A percentile compares a stretch with the other conserved stretches of the same genome.
These are phyloP conservation scores for Microcos paniculata DNA, from an alignment of 345 rosid genomes.

Conservation along the genomic window DNA sequence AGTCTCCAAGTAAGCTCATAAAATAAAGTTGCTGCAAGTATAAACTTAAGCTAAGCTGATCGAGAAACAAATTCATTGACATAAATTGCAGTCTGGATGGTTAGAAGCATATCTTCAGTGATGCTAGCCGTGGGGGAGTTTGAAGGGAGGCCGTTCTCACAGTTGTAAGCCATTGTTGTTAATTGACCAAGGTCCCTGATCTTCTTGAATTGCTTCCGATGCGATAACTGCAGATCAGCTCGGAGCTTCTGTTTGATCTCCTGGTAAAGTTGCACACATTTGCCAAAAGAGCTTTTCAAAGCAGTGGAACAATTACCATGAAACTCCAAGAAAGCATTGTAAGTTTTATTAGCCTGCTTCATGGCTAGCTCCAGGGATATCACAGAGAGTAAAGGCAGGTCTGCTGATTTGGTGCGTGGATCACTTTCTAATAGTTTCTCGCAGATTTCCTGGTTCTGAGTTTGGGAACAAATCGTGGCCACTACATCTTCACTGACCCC, in stretches of 20 bases:
- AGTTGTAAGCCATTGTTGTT: conserved; percentile 12
- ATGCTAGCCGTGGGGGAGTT: conserved; percentile 9
- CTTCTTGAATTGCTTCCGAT: conserved; percentile 12
- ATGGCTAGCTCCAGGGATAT: neutral
- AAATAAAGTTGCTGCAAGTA: neutral
- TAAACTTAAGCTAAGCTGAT: neutral
- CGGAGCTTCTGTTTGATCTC: conserved; percentile 13
- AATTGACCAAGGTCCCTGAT: conserved; percentile 14
- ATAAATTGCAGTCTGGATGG: conserved; percentile 16
- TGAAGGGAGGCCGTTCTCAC: conserved; percentile 29
- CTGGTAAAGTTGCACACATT: conserved; percentile 17
- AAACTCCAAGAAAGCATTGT: neutral
- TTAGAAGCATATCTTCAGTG: conserved; percentile 33
- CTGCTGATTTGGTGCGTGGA: neutral
- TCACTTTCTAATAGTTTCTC: neutral
- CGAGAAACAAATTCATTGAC: conserved; percentile 16
- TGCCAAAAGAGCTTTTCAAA: neutral
- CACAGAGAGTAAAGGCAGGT: neutral
- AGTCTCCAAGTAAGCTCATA: too few species aligned
- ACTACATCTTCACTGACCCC: neutral
- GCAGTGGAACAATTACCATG: neutral
- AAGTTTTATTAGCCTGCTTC: neutral
- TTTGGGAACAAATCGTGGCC: neutral
- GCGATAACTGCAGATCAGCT: conserved; percentile 14
- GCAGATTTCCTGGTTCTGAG: neutral